A percentile compares a stretch with the other conserved stretches of the same genome.
phyloP scores from a whole-genome alignment of 805 yeast species.

The Starmerella sirachaensis region DNA sequence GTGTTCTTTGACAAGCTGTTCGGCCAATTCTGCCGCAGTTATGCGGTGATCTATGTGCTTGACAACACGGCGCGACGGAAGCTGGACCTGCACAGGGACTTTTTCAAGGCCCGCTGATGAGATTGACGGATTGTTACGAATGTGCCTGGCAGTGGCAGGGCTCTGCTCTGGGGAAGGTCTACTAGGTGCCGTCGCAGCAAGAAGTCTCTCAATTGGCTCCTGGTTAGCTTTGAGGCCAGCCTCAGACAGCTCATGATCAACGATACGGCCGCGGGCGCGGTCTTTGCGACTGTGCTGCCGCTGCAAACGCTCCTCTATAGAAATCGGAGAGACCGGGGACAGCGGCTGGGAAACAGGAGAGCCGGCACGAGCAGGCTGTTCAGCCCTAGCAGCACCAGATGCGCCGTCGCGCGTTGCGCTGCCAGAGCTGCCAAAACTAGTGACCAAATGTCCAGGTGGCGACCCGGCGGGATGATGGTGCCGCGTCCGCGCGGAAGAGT shows the following conservation, averaged over 20 bases:
- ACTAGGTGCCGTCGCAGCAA: constrained; percentile 8
- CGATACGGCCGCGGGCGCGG: constrained; percentile 11
- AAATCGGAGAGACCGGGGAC: background rate
- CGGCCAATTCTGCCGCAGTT: constrained; percentile 17
- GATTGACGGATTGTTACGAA: background rate
- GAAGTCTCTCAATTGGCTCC: constrained; percentile 6
- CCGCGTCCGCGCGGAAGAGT: too few relatives aligned
- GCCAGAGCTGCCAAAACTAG: too few relatives aligned
- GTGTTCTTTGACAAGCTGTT: constrained; percentile 23
- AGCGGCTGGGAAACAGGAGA: too few relatives aligned
- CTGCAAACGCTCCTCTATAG: background rate
- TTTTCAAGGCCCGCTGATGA: background rate
- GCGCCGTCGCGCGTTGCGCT: too few relatives aligned
- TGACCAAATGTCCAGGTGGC: too few relatives aligned
- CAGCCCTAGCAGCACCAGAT: too few relatives aligned
- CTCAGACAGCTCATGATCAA: too few relatives aligned
- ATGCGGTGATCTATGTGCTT: constrained; percentile 12
- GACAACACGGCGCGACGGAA: constrained; percentile 23
- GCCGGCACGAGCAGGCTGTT: too few relatives aligned
- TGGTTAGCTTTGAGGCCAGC: too few relatives aligned
- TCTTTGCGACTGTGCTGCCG: constrained; percentile 10
- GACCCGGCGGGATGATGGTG: too few relatives aligned
- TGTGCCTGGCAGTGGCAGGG: constrained; percentile 2
- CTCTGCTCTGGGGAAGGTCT: background rate
- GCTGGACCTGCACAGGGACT: constrained; percentile 15